Base-by-base conservation (phyloP, 2,329 filamentous ascomycete genomes). In the Apiospora saccharicola region DNA sequence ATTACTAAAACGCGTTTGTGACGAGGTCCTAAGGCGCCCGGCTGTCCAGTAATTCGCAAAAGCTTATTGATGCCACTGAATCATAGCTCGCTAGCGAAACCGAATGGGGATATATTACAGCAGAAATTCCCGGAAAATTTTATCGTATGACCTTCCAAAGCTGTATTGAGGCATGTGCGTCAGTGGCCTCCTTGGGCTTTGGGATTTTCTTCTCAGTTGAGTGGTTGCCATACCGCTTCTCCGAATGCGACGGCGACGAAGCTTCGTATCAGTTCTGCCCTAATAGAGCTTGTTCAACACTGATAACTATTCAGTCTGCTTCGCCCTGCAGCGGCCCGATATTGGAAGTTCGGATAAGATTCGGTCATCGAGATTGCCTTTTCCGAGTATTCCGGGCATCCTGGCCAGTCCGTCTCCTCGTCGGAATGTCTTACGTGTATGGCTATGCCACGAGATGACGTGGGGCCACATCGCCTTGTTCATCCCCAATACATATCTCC, bases 21-120 rank as follows among this genome's bases (percentile, higher is more conserved):
- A 12, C 34, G 34, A n/a, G 34, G 24, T 64, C 34, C 22, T 41
- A 34, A 64, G 12, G 8, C 19, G n/a, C 22, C 14, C 16, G 34
- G 19, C 41, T 34, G 57, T 64, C 57, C 57, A 41, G 19, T 64
- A 34, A 22, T n/a, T n/a, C 19, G 34, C 41, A n/a, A 41, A 64
- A 64, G 57, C 30, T 64, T 64, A 64, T 64, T 34, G 34, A 34
- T 41, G 19, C 57, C 34, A 19, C 57, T 64, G 57, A 64, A 41
- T 64, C 57, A 41, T 30, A 19, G 19, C 57, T 64, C 57, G 57
- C 57, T 64, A 64, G 57, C 13, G 57, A 41, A n/a, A 19, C 57
- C 57, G 4, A 64, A 64, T 64, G n/a, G 34, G 30, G 57, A n/a
- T 64, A 64, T 19, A 41, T 41, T 41, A 41, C 57, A 41, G 34